These are phyloP conservation scores for Penicillium sp. DNA, from an alignment of 2,329 filamentous ascomycete genomes.

Conservation along the genomic window DNA sequence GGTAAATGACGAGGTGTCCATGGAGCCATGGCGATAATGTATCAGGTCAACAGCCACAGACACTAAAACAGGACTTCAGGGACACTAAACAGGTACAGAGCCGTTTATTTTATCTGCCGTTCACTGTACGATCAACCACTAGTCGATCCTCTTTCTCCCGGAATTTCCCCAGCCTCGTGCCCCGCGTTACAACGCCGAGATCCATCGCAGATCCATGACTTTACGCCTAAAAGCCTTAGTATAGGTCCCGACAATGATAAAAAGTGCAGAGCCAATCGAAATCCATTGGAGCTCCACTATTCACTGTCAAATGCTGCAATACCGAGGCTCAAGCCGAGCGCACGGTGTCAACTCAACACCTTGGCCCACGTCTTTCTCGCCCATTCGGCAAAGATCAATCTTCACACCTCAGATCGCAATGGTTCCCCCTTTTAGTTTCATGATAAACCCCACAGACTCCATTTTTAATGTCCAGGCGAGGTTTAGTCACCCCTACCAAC, in stretches of 20 bases:
- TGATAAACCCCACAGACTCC: background rate
- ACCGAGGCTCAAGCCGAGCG: background rate
- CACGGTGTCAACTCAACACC: background rate
- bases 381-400: constrained; percentile 1
- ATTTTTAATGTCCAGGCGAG: background rate
- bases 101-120: background rate
- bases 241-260: background rate
- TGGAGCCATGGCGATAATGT: background rate
- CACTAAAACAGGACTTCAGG: background rate
- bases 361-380: background rate
- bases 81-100: background rate
- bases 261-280: background rate
- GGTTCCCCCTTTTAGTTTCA: constrained; percentile 2
- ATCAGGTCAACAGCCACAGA: no score
- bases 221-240: background rate
- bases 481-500: background rate
- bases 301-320: constrained; percentile 1
- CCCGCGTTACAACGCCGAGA: background rate
- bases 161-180: background rate
- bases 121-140: background rate
- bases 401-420: background rate
- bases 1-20: background rate
- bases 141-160: background rate
- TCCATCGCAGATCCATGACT: background rate
- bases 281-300: background rate